phyloP scores from a whole-genome alignment of 306 rosid species.

The Trichosanthes cucumerina region DNA sequence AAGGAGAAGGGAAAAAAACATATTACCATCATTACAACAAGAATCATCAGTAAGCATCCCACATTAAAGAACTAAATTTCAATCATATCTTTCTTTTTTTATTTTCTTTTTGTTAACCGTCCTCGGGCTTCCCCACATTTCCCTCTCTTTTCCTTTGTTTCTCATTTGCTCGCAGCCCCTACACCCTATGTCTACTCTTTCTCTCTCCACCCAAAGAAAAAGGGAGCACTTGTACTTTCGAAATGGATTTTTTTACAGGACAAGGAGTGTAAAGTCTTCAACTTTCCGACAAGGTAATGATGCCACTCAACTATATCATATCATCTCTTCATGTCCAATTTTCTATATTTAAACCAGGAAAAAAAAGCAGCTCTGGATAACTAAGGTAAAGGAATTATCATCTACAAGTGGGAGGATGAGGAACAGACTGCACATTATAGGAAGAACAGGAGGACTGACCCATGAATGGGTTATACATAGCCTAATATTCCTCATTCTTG shows the following conservation, averaged over 20 bases:
- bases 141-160: slow-evolving; percentile 11
- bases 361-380: neutral
- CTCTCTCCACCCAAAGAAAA: slow-evolving; percentile 9
- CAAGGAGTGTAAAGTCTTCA: slow-evolving; percentile 17
- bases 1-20: slow-evolving; percentile 18
- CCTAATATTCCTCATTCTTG: slow-evolving; percentile 2
- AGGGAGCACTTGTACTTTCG: neutral
- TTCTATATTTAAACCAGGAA: slow-evolving; percentile 4
- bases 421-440: neutral
- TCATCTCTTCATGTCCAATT: neutral
- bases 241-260: slow-evolving; percentile 12
- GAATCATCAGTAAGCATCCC: slow-evolving; percentile 42
- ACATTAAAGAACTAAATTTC: slow-evolving; percentile 1
- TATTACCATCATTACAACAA: slow-evolving; percentile 61
- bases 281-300: slow-evolving; percentile 17
- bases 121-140: slow-evolving; percentile 24
- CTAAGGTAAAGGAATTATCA: neutral
- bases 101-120: slow-evolving; percentile 13
- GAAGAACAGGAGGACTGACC: slow-evolving; percentile 2
- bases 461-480: neutral
- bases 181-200: neutral
- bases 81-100: slow-evolving; percentile 11
- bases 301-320: slow-evolving; percentile 1
- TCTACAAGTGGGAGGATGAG: slow-evolving; percentile 4
- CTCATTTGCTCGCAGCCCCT: slow-evolving; percentile 13